Conservation (phyloP, 495 filamentous ascomycete genomes). For the Hypomontagnella monticulosa region DNA sequence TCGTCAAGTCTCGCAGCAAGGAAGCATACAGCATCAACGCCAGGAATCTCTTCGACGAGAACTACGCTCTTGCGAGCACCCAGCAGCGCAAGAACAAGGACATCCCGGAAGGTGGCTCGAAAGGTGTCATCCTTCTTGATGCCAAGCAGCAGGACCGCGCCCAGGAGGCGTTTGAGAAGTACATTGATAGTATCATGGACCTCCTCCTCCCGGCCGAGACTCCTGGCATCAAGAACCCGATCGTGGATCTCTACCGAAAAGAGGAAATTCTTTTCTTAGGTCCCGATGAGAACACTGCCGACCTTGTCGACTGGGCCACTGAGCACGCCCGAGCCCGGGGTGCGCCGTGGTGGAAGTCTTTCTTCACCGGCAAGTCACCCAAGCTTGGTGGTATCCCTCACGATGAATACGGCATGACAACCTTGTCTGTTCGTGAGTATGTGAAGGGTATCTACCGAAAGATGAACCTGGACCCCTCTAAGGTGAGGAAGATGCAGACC, state of each 20-base stretch:
- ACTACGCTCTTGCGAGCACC: constrained; percentile 97
- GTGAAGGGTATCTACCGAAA: constrained; percentile 97
- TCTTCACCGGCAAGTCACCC: constrained; percentile 98
- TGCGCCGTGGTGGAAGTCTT: constrained; percentile 99
- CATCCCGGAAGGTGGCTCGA: constrained; percentile 98
- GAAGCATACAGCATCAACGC: constrained; percentile 97
- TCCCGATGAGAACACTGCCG: constrained; percentile 97
- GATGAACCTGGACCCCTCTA: constrained; percentile 82
- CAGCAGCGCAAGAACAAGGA: constrained; percentile 99
- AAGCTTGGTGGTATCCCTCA: constrained; percentile 96
- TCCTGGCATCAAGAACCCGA: constrained; percentile 98
- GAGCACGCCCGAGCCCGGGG: constrained; percentile 88
- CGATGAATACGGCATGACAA: constrained; percentile 97
- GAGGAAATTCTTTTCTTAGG: constrained; percentile 98
- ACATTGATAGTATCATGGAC: constrained; percentile 98
- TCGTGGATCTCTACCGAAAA: constrained; percentile 92
- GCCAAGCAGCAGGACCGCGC: constrained; percentile 92
- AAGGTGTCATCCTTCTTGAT: constrained; percentile 96
- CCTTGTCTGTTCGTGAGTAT: constrained; percentile 93
- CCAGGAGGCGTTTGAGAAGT: constrained; percentile 95
- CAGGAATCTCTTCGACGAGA: constrained; percentile 95
- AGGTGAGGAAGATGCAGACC: constrained; percentile 92
- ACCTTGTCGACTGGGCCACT: constrained; percentile 97
- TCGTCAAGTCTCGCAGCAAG: constrained; percentile 95
- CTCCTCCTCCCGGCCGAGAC: constrained; percentile 87